These are phyloP conservation scores for Blastobotrys indianensis DNA, from an alignment of 1,139 yeast genomes.

Conservation along the genomic window DNA sequence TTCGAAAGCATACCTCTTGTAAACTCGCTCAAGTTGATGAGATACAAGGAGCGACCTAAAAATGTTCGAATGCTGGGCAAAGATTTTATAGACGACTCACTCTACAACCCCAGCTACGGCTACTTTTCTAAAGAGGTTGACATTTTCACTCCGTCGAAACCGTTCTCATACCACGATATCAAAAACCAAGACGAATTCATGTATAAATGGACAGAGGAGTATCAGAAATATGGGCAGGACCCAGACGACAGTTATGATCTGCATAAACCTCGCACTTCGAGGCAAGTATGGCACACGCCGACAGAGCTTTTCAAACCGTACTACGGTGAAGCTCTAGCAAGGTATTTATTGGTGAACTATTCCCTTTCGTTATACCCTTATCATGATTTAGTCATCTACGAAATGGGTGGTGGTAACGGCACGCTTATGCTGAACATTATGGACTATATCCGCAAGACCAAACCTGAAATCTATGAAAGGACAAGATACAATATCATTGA, in stretches of 20 bases:
- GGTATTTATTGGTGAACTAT: conserved; percentile 65
- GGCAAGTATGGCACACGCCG: conserved; percentile 88
- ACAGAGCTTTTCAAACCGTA: conserved; percentile 74
- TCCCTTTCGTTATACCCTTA: conserved; percentile 61
- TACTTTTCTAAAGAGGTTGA: conserved; percentile 75
- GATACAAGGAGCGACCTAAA: conserved; percentile 48
- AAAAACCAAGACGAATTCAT: conserved; percentile 65
- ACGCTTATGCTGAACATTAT: conserved; percentile 77
- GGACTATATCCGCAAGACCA: conserved; percentile 54
- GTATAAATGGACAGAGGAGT: conserved; percentile 63
- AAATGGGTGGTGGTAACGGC: conserved; percentile 90
- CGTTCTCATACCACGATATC: conserved; percentile 52
- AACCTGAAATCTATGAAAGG: conserved; percentile 65
- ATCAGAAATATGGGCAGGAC: conserved; percentile 41
- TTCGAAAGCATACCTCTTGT: conserved; percentile 44
- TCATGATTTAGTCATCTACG: conserved; percentile 65
- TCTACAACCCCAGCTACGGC: conserved; percentile 77
- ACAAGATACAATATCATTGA: conserved; percentile 74
- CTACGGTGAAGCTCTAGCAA: conserved; percentile 79
- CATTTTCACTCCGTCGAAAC: conserved; percentile 47
- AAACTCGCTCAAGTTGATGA: conserved; percentile 44
- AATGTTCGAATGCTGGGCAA: conserved; percentile 63
- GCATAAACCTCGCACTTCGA: conserved; percentile 20
- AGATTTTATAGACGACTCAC: conserved; percentile 79
- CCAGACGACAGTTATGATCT: conserved; percentile 27